Percentiles rank a stretch among this genome's conserved stretches.
Evolutionary conservation across 352 stramenopile species (phyloP).

Genomic region (Phytophthora chlamydospora): DNA sequence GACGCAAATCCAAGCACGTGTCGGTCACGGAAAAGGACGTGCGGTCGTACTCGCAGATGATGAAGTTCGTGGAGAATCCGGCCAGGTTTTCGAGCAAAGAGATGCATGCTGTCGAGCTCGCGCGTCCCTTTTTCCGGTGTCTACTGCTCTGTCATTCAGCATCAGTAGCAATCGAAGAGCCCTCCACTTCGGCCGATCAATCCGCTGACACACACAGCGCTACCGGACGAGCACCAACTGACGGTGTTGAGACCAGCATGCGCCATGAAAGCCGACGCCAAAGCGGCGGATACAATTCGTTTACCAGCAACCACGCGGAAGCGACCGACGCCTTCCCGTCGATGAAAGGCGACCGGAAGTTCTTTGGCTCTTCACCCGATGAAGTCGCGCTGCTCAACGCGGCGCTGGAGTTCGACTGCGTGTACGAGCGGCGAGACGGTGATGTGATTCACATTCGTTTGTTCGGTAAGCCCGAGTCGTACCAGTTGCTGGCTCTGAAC

Average conservation of each 20-base stretch:
- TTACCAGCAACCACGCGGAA: conserved; percentile 32
- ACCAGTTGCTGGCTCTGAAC: conserved; percentile 80
- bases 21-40: conserved; percentile 76
- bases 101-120: conserved; percentile 59
- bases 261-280: conserved; percentile 28
- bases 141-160: conserved; percentile 84
- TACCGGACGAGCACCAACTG: conserved; percentile 10
- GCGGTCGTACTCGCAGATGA: conserved; percentile 63
- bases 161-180: conserved; percentile 63
- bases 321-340: conserved; percentile 38
- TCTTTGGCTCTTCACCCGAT: conserved; percentile 83
- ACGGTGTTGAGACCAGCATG: conserved; percentile 32
- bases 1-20: conserved; percentile 43
- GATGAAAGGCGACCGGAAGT: conserved; percentile 47
- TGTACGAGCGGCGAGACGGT: conserved; percentile 76
- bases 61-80: conserved; percentile 73
- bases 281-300: conserved; percentile 30
- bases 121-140: conserved; percentile 81
- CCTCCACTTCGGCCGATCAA: conserved; percentile 5
- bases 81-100: conserved; percentile 56
- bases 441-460: conserved; percentile 81
- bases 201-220: conserved; percentile 12
- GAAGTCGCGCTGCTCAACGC: conserved; percentile 84
- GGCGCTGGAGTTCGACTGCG: conserved; percentile 80
- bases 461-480: conserved; percentile 77